Conservation (phyloP, 768 basidiomycete genomes). For the Zangia roseola region DNA sequence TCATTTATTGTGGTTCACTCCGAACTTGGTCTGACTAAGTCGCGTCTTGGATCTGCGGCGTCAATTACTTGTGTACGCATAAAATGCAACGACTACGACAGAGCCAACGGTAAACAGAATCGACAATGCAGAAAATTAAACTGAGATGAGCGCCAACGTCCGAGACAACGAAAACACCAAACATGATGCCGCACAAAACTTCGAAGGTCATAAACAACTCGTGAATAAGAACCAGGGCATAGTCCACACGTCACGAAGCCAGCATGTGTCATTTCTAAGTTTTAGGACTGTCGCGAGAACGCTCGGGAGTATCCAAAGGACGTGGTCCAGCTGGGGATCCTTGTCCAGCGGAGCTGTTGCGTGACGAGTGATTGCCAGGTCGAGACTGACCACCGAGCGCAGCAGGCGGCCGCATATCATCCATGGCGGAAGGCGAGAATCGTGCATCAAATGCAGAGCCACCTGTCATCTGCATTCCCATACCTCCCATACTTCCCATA, state of each 20-base stretch:
- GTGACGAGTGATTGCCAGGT: conserved; percentile 37
- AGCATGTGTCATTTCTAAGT: conserved; percentile 14
- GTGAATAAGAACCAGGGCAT: conserved; percentile 7
- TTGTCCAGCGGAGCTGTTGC: conserved; percentile 51
- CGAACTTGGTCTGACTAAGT: conserved; percentile 6
- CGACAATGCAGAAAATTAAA: conserved; percentile 20
- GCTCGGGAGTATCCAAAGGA: conserved; percentile 29
- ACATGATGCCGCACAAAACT: conserved; percentile 15
- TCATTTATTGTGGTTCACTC: neutral
- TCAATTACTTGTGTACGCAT: neutral
- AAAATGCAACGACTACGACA: conserved; percentile 12
- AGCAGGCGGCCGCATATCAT: conserved; percentile 31
- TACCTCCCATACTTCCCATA: conserved; percentile 40
- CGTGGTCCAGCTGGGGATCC: conserved; percentile 49
- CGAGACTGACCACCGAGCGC: conserved; percentile 26
- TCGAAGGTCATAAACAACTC: conserved; percentile 11
- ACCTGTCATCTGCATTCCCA: conserved; percentile 62
- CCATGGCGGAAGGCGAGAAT: conserved; percentile 41
- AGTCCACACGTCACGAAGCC: conserved; percentile 6
- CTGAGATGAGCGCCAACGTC: conserved; percentile 17
- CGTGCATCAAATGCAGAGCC: conserved; percentile 59
- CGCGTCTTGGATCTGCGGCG: neutral
- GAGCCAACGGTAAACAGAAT: neutral
- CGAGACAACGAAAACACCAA: conserved; percentile 13
- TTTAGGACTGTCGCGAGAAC: conserved; percentile 27